Evolutionary conservation across 2,329 filamentous ascomycete species (phyloP).

Genomic region (Botrytis sinoallii): DNA sequence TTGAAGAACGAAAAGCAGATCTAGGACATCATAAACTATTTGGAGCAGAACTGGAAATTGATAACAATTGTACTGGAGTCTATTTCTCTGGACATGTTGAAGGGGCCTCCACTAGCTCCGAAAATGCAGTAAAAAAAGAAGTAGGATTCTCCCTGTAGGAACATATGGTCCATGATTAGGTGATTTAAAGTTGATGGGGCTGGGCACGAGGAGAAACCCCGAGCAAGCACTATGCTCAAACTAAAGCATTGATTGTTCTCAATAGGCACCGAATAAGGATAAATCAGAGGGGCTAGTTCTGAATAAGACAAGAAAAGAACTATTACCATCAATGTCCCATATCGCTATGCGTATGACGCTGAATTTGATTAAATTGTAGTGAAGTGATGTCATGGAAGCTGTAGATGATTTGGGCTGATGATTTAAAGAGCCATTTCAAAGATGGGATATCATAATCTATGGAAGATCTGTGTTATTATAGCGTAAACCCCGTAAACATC

Average conservation of each 20-base stretch:
- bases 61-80: neutral
- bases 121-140: neutral
- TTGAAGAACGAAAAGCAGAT: neutral
- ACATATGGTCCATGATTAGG: neutral
- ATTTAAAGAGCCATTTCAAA: neutral
- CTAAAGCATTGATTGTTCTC: neutral
- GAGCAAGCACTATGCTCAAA: neutral
- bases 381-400: neutral
- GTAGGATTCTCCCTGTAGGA: neutral
- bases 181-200: too few species aligned
- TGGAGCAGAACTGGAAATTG: neutral
- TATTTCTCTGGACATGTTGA: neutral
- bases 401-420: neutral
- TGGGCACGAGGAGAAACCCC: neutral
- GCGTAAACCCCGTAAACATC: neutral
- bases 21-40: neutral
- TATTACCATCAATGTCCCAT: neutral
- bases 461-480: neutral
- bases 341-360: neutral
- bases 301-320: neutral
- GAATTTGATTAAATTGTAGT: neutral
- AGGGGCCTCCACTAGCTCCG: fast-evolving
- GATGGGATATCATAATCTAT: neutral
- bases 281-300: neutral
- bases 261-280: neutral